These are phyloP conservation scores for Hysterium pulicare DNA, from an alignment of 2,329 filamentous ascomycete genomes.

Conservation along the genomic window DNA sequence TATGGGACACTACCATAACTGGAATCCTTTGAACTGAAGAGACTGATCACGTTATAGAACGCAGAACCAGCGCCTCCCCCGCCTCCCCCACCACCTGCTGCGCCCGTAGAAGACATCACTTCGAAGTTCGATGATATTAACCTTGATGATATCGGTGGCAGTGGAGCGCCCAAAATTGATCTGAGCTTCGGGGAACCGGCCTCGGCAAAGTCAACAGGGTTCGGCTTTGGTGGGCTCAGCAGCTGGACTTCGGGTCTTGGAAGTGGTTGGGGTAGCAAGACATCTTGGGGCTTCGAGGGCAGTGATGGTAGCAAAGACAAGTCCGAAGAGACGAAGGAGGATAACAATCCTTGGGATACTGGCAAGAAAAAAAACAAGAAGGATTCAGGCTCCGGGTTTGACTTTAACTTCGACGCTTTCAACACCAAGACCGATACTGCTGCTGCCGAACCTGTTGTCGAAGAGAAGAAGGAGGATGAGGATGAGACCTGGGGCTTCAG, in stretches of 20 bases:
- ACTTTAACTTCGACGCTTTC: conserved; percentile 36
- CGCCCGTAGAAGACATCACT: conserved; percentile 31
- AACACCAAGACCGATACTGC: conserved; percentile 10
- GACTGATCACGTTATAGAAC: conserved; percentile 17
- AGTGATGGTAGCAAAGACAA: conserved; percentile 28
- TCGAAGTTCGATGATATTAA: conserved; percentile 47
- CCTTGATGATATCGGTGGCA: conserved; percentile 40
- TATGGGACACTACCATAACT: conserved; percentile 31
- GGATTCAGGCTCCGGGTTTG: conserved; percentile 25
- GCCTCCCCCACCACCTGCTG: conserved; percentile 21
- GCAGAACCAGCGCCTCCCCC: conserved; percentile 22
- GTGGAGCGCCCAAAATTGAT: conserved; percentile 44
- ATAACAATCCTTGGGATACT: conserved; percentile 29
- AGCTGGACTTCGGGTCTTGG: conserved; percentile 18
- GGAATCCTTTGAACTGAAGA: conserved; percentile 27
- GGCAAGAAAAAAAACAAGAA: conserved; percentile 34
- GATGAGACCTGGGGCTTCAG: conserved; percentile 29
- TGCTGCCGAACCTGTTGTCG: conserved; percentile 2
- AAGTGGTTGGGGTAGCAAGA: conserved; percentile 21
- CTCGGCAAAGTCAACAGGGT: conserved; percentile 21
- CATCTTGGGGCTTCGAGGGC: conserved; percentile 23
- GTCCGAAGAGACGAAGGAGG: conserved; percentile 17
- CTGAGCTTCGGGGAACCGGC: conserved; percentile 41
- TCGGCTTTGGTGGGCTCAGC: conserved; percentile 22
- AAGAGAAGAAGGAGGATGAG: conserved; percentile 19